phyloP scores from a whole-genome alignment of 305 asterid genomes.

The Fraxinus angustifolia region DNA sequence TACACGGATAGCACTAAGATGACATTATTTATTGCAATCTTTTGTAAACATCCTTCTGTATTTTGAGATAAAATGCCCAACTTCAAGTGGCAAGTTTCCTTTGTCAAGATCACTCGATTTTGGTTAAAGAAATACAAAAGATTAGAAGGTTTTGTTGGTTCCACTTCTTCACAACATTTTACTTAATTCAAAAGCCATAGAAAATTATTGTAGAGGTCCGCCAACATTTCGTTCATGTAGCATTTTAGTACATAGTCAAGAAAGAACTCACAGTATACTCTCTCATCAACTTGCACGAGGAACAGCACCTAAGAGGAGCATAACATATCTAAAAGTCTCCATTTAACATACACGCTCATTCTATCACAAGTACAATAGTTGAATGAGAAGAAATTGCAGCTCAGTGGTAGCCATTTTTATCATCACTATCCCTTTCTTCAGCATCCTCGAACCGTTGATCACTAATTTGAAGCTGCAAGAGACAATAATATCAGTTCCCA shows the following conservation, averaged over 20 bases:
- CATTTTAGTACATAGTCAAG: neutral
- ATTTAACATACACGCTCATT: conserved; percentile 17
- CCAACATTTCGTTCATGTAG: neutral
- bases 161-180: neutral
- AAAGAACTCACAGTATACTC: neutral
- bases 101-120: too few species aligned
- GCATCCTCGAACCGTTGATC: conserved; percentile 88
- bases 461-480: conserved; percentile 74
- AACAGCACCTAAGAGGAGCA: neutral
- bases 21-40: too few species aligned
- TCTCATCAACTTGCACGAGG: neutral
- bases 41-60: too few species aligned
- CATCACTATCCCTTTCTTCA: conserved; percentile 64
- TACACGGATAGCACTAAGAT: neutral
- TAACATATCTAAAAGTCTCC: conserved; percentile 9
- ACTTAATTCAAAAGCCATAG: neutral
- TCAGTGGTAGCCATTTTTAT: conserved; percentile 35
- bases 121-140: neutral
- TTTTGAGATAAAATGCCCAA: too few species aligned
- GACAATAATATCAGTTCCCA: neutral
- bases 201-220: neutral
- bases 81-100: too few species aligned
- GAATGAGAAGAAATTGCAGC: conserved; percentile 9
- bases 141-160: neutral
- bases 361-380: neutral